These are phyloP conservation scores for Bruguiera hainesii DNA, from an alignment of 441 rosid species.

Conservation along the genomic window DNA sequence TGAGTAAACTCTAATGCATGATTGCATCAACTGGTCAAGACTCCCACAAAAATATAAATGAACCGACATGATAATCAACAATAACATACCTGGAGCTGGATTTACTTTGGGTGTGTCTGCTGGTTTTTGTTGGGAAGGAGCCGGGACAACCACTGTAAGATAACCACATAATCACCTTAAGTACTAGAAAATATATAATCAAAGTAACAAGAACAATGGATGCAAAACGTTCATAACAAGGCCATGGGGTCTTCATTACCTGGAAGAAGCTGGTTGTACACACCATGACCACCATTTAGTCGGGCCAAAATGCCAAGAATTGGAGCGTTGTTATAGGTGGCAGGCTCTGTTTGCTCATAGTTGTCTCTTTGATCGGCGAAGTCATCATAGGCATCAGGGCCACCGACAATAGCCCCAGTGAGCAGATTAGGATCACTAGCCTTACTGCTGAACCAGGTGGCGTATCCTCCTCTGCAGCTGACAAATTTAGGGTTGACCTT, in stretches of 20 bases:
- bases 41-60: neutral
- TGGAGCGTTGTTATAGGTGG: constrained; percentile 99
- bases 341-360: constrained; percentile 97
- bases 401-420: constrained; percentile 90
- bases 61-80: neutral
- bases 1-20: too few relatives aligned
- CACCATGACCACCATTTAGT: constrained; percentile 58
- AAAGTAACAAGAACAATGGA: neutral
- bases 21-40: neutral
- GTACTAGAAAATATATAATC: neutral
- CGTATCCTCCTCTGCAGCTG: constrained; percentile 94
- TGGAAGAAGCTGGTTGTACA: constrained; percentile 91
- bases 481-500: constrained; percentile 67
- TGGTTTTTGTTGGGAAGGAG: constrained; percentile 46
- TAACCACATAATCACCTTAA: constrained; percentile 1
- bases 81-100: constrained; percentile 56
- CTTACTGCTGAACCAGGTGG: constrained; percentile 78
- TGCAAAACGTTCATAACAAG: neutral
- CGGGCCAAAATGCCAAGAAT: constrained; percentile 89
- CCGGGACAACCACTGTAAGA: constrained; percentile 50
- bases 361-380: constrained; percentile 95
- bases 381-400: constrained; percentile 96
- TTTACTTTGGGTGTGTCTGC: constrained; percentile 40
- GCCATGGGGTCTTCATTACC: constrained; percentile 37
- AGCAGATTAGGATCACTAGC: constrained; percentile 85